A percentile compares a stretch with the other conserved stretches of the same genome.
Evolutionary conservation across 306 rosid genomes (phyloP).

Genomic region (Glycine latifolia): DNA sequence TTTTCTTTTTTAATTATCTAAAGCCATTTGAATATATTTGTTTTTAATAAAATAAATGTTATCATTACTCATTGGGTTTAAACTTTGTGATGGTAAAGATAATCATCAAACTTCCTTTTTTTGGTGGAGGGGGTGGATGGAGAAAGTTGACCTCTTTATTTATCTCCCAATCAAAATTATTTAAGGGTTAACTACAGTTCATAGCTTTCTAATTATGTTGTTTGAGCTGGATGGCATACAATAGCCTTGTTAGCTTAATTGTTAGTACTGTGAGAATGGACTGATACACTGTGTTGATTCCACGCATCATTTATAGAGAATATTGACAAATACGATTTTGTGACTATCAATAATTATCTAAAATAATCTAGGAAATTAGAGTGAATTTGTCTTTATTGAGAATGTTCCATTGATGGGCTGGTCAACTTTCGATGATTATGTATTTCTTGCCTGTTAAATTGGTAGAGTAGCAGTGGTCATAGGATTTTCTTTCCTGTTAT

Average conservation of each 20-base stretch:
- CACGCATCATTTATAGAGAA: conserved; percentile 2
- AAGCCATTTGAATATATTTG: background rate
- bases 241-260: conserved; percentile 37
- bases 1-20: background rate
- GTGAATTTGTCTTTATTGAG: conserved; percentile 20
- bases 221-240: conserved; percentile 31
- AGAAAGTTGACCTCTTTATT: conserved; percentile 20
- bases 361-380: conserved; percentile 7
- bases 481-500: background rate
- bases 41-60: background rate
- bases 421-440: conserved; percentile 19
- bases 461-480: background rate
- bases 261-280: conserved; percentile 15
- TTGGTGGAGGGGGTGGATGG: background rate
- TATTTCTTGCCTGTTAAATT: conserved; percentile 33
- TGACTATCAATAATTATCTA: conserved; percentile 8
- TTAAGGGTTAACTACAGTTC: conserved; percentile 18
- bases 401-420: conserved; percentile 6
- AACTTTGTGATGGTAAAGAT: conserved; percentile 23
- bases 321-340: background rate
- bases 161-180: conserved; percentile 5
- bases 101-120: conserved; percentile 22
- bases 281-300: conserved; percentile 17
- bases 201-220: conserved; percentile 25
- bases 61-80: conserved; percentile 11